Conservation (phyloP, 108 stramenopile genomes). For the Aurantiochytrium sp. region DNA sequence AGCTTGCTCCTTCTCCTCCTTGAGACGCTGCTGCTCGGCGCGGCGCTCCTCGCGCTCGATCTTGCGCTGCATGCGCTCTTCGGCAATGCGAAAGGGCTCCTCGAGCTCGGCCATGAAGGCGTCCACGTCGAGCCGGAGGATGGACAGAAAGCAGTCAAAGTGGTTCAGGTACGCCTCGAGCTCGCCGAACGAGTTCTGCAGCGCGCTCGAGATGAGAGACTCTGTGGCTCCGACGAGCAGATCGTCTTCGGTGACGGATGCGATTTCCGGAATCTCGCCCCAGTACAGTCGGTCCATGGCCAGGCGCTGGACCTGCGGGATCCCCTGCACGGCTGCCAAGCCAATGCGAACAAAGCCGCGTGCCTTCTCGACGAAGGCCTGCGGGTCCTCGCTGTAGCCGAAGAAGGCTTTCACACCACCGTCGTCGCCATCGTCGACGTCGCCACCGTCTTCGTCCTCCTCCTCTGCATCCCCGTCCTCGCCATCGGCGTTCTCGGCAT, state of each 20-base stretch:
- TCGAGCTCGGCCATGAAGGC: conserved; percentile 41
- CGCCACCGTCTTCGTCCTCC: conserved; percentile 6
- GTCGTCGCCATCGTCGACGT: background rate
- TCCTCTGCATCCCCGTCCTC: conserved; percentile 22
- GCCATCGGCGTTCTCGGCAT: too few relatives aligned
- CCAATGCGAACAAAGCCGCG: background rate
- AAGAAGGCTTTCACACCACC: conserved; percentile 3
- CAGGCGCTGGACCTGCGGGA: conserved; percentile 56
- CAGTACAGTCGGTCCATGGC: conserved; percentile 64
- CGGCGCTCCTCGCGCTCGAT: background rate
- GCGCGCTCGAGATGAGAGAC: background rate
- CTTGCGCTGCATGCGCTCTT: background rate
- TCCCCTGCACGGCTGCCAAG: conserved; percentile 24
- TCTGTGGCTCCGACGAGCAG: conserved; percentile 40
- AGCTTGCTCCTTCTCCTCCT: conserved; percentile 41
- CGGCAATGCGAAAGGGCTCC: background rate
- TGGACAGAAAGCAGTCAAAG: conserved; percentile 38
- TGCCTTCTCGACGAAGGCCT: background rate
- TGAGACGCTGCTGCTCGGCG: conserved; percentile 9
- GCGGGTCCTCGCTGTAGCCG: background rate
- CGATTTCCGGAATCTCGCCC: conserved; percentile 35
- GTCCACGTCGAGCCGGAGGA: conserved; percentile 57
- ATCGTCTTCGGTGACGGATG: conserved; percentile 24
- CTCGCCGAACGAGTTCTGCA: conserved; percentile 29
- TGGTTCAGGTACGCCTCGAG: conserved; percentile 33